Percentiles rank a stretch among this genome's conserved stretches.
phyloP scores from a whole-genome alignment of 768 basidiomycete species.

The Mycena crocata region DNA sequence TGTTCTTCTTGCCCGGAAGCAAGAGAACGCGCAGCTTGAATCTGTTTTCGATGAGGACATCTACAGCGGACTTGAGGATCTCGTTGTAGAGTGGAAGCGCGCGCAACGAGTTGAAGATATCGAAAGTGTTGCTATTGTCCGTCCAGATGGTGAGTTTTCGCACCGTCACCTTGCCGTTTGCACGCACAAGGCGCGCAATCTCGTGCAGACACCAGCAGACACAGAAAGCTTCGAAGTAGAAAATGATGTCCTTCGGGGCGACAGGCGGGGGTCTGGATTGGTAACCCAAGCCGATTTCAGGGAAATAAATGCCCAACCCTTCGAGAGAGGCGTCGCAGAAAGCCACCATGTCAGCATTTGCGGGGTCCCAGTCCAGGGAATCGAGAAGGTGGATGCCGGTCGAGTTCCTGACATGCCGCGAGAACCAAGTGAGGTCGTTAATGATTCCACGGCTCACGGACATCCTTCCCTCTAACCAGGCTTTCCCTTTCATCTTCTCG shows the following conservation, averaged over 20 bases:
- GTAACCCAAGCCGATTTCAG: constrained; percentile 14
- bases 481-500: constrained; percentile 45
- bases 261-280: constrained; percentile 18
- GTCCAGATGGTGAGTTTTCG: constrained; percentile 35
- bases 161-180: background rate
- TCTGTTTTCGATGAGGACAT: constrained; percentile 18
- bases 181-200: background rate
- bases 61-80: constrained; percentile 29
- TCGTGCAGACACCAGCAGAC: constrained; percentile 30
- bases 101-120: constrained; percentile 35
- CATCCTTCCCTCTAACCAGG: constrained; percentile 21
- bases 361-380: constrained; percentile 29
- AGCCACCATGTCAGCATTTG: constrained; percentile 23
- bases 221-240: constrained; percentile 41
- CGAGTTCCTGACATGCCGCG: constrained; percentile 31
- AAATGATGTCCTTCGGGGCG: constrained; percentile 28
- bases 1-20: constrained; percentile 36
- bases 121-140: constrained; percentile 38
- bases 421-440: constrained; percentile 46
- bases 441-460: constrained; percentile 40
- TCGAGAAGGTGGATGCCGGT: constrained; percentile 39
- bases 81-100: constrained; percentile 32
- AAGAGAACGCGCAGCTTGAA: constrained; percentile 40
- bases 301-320: constrained; percentile 39
- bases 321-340: constrained; percentile 38